Conservation (phyloP, 2,329 filamentous ascomycete genomes). For the Talaromyces sp. region DNA sequence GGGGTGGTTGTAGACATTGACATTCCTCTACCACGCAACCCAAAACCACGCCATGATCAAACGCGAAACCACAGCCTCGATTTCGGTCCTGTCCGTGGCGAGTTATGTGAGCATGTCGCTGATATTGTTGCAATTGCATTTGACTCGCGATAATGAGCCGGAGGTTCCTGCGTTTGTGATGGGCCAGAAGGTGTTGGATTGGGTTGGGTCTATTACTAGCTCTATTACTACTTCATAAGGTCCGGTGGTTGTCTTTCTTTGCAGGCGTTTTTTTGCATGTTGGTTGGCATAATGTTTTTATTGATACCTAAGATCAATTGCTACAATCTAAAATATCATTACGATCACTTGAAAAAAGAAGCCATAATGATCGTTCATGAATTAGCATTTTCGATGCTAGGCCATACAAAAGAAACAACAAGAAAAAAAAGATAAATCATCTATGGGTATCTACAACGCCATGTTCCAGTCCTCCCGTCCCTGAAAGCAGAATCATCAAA, state of each 20-base stretch:
- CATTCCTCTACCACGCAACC: conserved; percentile 71
- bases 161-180: conserved; percentile 57
- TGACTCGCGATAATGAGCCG: conserved; percentile 59
- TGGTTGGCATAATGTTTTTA: background rate
- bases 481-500: conserved; percentile 9
- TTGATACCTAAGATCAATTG: background rate
- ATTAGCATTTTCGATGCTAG: conserved; percentile 5
- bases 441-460: conserved; percentile 17
- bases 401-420: conserved; percentile 3
- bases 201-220: conserved; percentile 10
- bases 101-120: conserved; percentile 73
- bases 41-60: conserved; percentile 76
- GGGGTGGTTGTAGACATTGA: conserved; percentile 56
- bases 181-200: conserved; percentile 43
- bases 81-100: conserved; percentile 71
- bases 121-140: conserved; percentile 64
- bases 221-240: background rate
- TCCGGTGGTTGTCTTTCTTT: background rate
- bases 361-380: background rate
- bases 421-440: conserved; percentile 8
- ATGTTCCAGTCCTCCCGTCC: conserved; percentile 11
- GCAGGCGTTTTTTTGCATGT: background rate
- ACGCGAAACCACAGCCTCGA: conserved; percentile 73
- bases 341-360: no score
- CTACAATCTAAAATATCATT: background rate